Evolutionary conservation across 2,329 filamentous ascomycete species (phyloP), one percentile per base, ranked within the genome.

Genomic region (Plenodomus biglobosus): DNA sequence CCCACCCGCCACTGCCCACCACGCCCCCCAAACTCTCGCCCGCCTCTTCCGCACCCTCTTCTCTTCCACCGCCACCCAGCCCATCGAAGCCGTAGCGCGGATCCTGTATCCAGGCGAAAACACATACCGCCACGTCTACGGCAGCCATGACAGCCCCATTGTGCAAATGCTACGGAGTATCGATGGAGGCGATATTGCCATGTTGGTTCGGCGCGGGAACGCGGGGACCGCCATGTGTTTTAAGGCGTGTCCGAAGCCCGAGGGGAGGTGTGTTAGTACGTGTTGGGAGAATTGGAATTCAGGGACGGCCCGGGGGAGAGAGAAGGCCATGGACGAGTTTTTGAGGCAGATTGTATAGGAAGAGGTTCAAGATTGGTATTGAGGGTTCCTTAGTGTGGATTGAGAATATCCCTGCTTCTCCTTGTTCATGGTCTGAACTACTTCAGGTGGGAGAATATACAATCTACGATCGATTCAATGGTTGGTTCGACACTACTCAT

Each of bases 41-140:
- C 49, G 56, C 10, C 59, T 75, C 18, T 58, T 75, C 13, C 64
- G 59, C 24, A 61, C 65, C 2, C 55, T 70, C 19, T 64, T 75
- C 18, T 64, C 48, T 22, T 62, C 46, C 8, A 42, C 8, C 16
- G 62, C 40, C n/a, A 47, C 18, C 5, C 66, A 41, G 8, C 48
- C 44, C 11, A 42, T 71, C 46, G 58, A 67, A 15, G 56, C 76
- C 19, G 68, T 75, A 45, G 51, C 74, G 19, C 68, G 73, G 8
- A 65, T 76, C 38, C 70, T 72, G 46, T 76, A 73, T 38, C 70
- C 73, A 0, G 73, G 72, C 8, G 59, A 63, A 3, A 62, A 70
- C 35, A 61, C 65, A 10, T 75, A 74, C 54, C 61, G 56, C 37
- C 61, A 54, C 8, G 67, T 75, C 7, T 76, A 73, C 73, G 59